A percentile compares a stretch with the other conserved stretches of the same genome.
phyloP scores from a whole-genome alignment of 306 rosid genomes.

The Citrullus mucosospermus region DNA sequence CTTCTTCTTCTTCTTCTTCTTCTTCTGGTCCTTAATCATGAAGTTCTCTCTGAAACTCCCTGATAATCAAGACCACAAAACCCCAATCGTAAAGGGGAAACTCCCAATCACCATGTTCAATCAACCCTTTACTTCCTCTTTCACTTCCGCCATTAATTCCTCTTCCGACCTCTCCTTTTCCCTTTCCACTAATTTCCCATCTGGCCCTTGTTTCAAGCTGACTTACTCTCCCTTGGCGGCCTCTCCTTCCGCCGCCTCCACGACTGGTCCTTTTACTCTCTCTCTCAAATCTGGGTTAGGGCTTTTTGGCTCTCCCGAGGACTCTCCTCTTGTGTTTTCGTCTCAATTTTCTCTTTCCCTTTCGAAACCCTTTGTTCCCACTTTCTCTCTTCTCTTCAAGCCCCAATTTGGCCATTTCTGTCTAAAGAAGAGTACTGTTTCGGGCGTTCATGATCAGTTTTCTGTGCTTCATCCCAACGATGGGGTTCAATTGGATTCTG shows the following conservation, averaged over 20 bases:
- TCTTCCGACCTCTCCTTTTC: slow-evolving; percentile 13
- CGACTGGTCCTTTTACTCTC: slow-evolving; percentile 43
- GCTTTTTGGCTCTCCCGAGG: slow-evolving; percentile 48
- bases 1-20: not conserved
- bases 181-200: slow-evolving; percentile 13
- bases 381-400: slow-evolving; percentile 60
- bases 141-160: slow-evolving; percentile 26
- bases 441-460: slow-evolving; percentile 16
- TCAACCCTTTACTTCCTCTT: slow-evolving; percentile 45
- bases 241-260: slow-evolving; percentile 41
- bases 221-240: slow-evolving; percentile 53
- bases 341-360: slow-evolving; percentile 43
- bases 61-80: slow-evolving; percentile 18
- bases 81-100: slow-evolving; percentile 42
- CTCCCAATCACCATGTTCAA: slow-evolving; percentile 48
- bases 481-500: slow-evolving; percentile 8
- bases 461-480: slow-evolving; percentile 14
- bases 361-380: slow-evolving; percentile 25
- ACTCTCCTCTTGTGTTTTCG: slow-evolving; percentile 72
- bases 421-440: slow-evolving; percentile 40
- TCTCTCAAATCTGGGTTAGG: slow-evolving; percentile 84
- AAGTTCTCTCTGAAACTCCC: slow-evolving; percentile 34
- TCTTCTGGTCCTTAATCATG: not conserved
- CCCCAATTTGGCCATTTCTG: slow-evolving; percentile 72
- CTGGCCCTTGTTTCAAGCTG: slow-evolving; percentile 37